Conservation (phyloP, 1,139 yeast genomes). For the Eremothecium sinecaudum region DNA sequence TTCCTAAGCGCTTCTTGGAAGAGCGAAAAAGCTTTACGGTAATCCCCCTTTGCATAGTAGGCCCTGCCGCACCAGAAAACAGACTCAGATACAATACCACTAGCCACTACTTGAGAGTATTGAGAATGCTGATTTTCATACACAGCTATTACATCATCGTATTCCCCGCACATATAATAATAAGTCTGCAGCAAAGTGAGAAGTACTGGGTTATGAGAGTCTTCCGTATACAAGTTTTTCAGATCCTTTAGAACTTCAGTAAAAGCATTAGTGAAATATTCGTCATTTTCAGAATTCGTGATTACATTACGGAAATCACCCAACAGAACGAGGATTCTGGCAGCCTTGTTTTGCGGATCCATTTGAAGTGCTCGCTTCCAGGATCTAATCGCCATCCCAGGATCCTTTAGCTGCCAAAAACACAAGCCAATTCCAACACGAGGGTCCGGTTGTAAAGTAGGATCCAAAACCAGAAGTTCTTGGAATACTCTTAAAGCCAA, state of each 20-base stretch:
- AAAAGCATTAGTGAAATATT: conserved; percentile 46
- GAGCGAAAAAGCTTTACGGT: conserved; percentile 56
- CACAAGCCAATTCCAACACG: conserved; percentile 92
- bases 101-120: conserved; percentile 17
- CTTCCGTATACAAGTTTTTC: conserved; percentile 20
- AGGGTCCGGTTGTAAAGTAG: conserved; percentile 79
- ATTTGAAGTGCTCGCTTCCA: conserved; percentile 77
- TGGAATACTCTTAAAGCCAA: conserved; percentile 77
- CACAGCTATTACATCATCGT: conserved; percentile 48
- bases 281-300: conserved; percentile 39
- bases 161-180: conserved; percentile 52
- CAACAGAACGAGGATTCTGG: conserved; percentile 56
- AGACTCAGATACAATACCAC: conserved; percentile 58
- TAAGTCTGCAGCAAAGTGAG: conserved; percentile 43
- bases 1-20: conserved; percentile 63
- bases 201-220: conserved; percentile 34
- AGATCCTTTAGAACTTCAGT: conserved; percentile 35
- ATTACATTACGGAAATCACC: conserved; percentile 59
- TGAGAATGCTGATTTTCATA: conserved; percentile 42
- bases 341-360: conserved; percentile 51
- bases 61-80: conserved; percentile 83
- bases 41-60: conserved; percentile 49
- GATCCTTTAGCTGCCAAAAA: conserved; percentile 80
- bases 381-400: conserved; percentile 62
- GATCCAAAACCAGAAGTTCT: conserved; percentile 67